phyloP scores from a whole-genome alignment of 169 alveolate genomes.

The Cytauxzoon felis region DNA sequence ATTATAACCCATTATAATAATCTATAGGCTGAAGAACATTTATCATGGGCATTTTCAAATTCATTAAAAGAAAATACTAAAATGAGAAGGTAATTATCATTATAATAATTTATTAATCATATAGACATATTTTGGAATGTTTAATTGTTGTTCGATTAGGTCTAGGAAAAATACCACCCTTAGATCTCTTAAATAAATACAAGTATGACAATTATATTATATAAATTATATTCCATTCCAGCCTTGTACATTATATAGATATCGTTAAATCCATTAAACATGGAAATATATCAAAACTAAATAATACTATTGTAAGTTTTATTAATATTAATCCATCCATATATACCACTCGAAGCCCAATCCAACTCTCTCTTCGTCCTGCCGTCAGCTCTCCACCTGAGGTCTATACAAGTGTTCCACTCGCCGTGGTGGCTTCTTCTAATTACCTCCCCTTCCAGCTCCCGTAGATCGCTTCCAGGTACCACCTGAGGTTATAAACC shows the following conservation, averaged over 20 bases:
- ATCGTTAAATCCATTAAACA: conserved; percentile 65
- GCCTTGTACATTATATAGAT: conserved; percentile 71
- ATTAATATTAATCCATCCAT: background rate
- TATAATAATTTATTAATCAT: background rate
- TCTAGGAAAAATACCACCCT: conserved; percentile 76
- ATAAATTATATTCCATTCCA: conserved; percentile 52
- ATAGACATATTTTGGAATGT: conserved; percentile 77
- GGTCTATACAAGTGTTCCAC: too few species aligned
- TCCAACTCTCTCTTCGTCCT: too few species aligned
- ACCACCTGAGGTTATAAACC: too few species aligned
- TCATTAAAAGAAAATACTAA: conserved; percentile 61
- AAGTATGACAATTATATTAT: conserved; percentile 57
- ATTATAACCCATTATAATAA: background rate
- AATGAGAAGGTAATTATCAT: conserved; percentile 55
- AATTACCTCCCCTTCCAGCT: too few species aligned
- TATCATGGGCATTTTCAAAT: conserved; percentile 72
- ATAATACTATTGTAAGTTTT: conserved; percentile 58
- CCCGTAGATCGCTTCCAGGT: too few species aligned
- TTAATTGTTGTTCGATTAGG: conserved; percentile 77
- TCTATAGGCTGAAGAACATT: conserved; percentile 65
- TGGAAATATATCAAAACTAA: conserved; percentile 69
- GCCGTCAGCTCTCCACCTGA: too few species aligned
- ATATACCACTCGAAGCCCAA: too few species aligned
- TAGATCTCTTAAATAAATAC: conserved; percentile 65
- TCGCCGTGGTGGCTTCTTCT: too few species aligned